phyloP scores from a whole-genome alignment of 129 eudicot genomes.

The Arctium minus region DNA sequence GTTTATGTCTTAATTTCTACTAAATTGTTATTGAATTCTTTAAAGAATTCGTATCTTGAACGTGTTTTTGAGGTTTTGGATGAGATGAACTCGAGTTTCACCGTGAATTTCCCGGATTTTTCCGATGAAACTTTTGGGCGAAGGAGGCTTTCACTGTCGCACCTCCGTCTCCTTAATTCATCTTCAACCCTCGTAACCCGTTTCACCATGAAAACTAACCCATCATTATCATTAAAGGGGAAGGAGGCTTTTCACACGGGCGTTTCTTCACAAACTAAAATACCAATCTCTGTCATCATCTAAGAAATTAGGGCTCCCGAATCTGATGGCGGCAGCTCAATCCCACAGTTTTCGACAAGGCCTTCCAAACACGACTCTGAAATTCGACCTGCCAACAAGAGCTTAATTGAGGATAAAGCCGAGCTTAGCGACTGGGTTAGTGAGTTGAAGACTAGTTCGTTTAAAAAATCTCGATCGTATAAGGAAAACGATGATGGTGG shows the following conservation, averaged over 20 bases:
- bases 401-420: constrained; percentile 84
- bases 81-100: constrained; percentile 47
- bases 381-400: constrained; percentile 37
- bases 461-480: constrained; percentile 34
- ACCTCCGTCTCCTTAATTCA: constrained; percentile 43
- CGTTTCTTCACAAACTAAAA: constrained; percentile 71
- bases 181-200: constrained; percentile 22
- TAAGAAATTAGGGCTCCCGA: constrained; percentile 19
- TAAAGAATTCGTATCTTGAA: constrained; percentile 14
- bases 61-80: constrained; percentile 48
- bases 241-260: constrained; percentile 46
- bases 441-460: constrained; percentile 57
- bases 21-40: constrained; percentile 25
- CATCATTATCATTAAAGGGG: constrained; percentile 6
- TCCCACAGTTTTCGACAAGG: neutral
- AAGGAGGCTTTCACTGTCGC: constrained; percentile 14
- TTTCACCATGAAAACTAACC: constrained; percentile 36
- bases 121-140: no score
- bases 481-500: constrained; percentile 45
- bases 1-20: constrained; percentile 51
- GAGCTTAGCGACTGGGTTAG: constrained; percentile 92
- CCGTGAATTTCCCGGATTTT: constrained; percentile 1
- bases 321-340: neutral
- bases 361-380: constrained; percentile 30
- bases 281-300: constrained; percentile 25